These are phyloP conservation scores for Phytophthora pinifolia DNA, from an alignment of 352 stramenopile species.

Conservation along the genomic window DNA sequence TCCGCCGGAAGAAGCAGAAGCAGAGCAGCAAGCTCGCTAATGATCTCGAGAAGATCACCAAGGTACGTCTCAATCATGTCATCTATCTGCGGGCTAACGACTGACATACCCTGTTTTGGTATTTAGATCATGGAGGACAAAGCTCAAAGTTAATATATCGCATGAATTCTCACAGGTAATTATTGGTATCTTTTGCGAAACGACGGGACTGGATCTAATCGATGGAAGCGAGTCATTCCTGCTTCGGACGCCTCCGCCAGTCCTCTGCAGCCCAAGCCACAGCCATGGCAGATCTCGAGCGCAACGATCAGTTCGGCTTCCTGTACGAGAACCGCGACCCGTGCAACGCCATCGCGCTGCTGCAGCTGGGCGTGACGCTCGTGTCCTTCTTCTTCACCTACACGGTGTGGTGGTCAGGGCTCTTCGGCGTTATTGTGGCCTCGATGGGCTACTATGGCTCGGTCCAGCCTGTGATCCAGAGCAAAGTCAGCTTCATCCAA, in stretches of 20 bases:
- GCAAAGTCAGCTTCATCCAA: slow-evolving; percentile 89
- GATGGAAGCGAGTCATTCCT: slow-evolving; percentile 22
- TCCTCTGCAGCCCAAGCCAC: not conserved
- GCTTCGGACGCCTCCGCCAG: slow-evolving; percentile 2
- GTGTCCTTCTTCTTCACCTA: slow-evolving; percentile 83
- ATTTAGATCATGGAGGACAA: slow-evolving; percentile 40
- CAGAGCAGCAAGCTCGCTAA: slow-evolving; percentile 65
- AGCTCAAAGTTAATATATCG: slow-evolving; percentile 7
- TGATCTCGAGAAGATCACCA: slow-evolving; percentile 75
- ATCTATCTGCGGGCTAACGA: too few species aligned
- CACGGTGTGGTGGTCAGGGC: slow-evolving; percentile 75
- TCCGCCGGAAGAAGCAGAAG: slow-evolving; percentile 62
- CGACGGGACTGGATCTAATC: slow-evolving; percentile 16
- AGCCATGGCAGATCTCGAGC: slow-evolving; percentile 71
- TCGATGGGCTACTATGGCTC: slow-evolving; percentile 84
- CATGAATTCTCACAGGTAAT: slow-evolving; percentile 4
- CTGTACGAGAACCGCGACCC: slow-evolving; percentile 85
- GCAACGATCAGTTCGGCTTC: slow-evolving; percentile 71
- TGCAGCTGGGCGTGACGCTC: slow-evolving; percentile 68
- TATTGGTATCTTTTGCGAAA: slow-evolving; percentile 29
- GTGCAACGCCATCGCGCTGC: slow-evolving; percentile 79
- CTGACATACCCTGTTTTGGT: slow-evolving; percentile 2
- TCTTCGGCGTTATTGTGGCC: slow-evolving; percentile 79
- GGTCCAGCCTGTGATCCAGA: slow-evolving; percentile 81
- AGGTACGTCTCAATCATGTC: slow-evolving; percentile 36